Percentiles rank a stretch among this genome's conserved stretches.
phyloP scores from a whole-genome alignment of 257 asterid species.

The Solanum habrochaites region DNA sequence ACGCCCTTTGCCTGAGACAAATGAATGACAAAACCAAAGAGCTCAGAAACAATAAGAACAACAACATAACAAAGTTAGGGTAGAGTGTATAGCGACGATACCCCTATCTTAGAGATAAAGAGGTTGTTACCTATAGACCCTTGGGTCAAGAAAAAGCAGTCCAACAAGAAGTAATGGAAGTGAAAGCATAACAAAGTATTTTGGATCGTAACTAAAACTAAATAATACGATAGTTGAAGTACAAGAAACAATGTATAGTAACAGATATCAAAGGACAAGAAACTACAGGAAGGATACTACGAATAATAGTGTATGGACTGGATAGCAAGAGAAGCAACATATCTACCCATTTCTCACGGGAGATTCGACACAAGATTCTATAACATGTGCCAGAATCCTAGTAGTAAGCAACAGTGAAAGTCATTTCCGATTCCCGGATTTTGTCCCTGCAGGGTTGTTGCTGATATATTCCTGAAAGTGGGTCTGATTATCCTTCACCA shows the following conservation, averaged over 20 bases:
- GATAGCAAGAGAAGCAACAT: background rate
- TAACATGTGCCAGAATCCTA: slow-evolving; percentile 59
- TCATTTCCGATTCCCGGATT: slow-evolving; percentile 38
- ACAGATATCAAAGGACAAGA: background rate
- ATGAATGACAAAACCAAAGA: background rate
- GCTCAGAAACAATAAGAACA: background rate
- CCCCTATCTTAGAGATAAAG: background rate
- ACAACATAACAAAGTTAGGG: background rate
- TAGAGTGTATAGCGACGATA: background rate
- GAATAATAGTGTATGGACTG: background rate
- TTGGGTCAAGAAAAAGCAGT: background rate
- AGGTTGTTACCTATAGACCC: background rate
- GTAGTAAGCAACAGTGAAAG: slow-evolving; percentile 39
- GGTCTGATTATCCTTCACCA: slow-evolving; percentile 32
- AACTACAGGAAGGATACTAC: background rate
- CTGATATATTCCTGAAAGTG: slow-evolving; percentile 28
- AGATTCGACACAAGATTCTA: slow-evolving; percentile 40
- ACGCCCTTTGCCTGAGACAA: slow-evolving; percentile 44
- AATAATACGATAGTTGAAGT: background rate
- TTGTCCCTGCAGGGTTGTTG: slow-evolving; percentile 3
- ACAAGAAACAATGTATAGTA: background rate
- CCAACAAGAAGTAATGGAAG: background rate
- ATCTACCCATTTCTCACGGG: slow-evolving; percentile 46
- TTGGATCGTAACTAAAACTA: background rate
- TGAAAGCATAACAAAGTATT: background rate